These are phyloP conservation scores for Theobroma cacao DNA, from an alignment of 345 rosid genomes.

Conservation along the genomic window DNA sequence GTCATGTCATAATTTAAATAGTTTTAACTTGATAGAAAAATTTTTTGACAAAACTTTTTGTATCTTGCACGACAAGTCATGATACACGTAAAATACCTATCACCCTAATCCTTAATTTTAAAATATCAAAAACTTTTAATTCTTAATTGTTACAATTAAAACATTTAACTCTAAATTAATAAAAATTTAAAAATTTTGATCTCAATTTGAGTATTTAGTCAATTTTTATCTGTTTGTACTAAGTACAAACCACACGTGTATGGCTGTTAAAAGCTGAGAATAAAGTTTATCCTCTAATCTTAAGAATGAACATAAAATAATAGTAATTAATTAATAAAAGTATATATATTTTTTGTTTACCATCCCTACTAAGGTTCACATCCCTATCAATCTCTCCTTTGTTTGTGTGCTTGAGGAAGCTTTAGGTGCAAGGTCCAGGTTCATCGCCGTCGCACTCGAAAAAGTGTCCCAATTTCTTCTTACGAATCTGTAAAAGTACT, in stretches of 20 bases:
- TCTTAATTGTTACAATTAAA: too few species aligned
- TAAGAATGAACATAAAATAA: neutral
- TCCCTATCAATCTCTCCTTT: neutral
- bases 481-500: slow-evolving; percentile 19
- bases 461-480: slow-evolving; percentile 24
- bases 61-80: too few species aligned
- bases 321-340: neutral
- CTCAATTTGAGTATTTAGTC: too few species aligned
- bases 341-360: too few species aligned
- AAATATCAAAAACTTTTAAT: too few species aligned
- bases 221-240: neutral
- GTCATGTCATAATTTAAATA: too few species aligned
- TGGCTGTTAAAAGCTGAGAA: neutral
- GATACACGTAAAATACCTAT: too few species aligned
- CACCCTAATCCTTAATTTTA: too few species aligned
- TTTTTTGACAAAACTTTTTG: too few species aligned
- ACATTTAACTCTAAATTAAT: too few species aligned
- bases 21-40: too few species aligned
- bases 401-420: neutral
- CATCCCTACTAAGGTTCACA: neutral
- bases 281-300: neutral
- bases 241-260: neutral
- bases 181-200: too few species aligned
- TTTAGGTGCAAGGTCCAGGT: slow-evolving; percentile 4
- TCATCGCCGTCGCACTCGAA: slow-evolving; percentile 28